phyloP scores from a whole-genome alignment of 2,329 filamentous ascomycete species.

The Fusarium solani-melongenae region DNA sequence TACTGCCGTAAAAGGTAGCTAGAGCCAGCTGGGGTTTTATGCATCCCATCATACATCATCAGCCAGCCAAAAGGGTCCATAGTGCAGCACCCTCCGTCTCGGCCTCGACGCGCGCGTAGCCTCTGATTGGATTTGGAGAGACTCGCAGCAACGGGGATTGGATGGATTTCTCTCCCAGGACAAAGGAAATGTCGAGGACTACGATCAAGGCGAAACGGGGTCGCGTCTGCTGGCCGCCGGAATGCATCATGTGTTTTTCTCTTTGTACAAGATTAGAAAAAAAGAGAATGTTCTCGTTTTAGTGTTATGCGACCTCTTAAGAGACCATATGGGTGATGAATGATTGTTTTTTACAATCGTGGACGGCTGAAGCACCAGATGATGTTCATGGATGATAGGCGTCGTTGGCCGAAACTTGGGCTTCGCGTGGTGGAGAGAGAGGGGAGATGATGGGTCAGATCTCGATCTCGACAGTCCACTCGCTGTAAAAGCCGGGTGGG shows the following conservation, averaged over 20 bases:
- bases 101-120: constrained; percentile 27
- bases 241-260: not conserved
- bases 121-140: not conserved
- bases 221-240: not conserved
- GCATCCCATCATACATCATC: constrained; percentile 8
- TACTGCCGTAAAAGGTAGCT: not conserved
- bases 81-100: constrained; percentile 12
- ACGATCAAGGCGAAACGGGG: constrained; percentile 20
- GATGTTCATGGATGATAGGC: constrained; percentile 17
- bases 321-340: not conserved
- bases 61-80: constrained; percentile 4
- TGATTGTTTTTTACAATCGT: not conserved
- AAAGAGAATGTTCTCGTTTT: not conserved
- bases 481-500: not conserved
- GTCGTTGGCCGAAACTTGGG: constrained; percentile 11
- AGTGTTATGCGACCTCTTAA: constrained; percentile 19
- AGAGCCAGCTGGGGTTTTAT: constrained; percentile 8
- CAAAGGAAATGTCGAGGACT: not conserved
- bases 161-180: constrained; percentile 4
- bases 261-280: not conserved
- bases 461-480: constrained; percentile 28
- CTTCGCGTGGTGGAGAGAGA: constrained; percentile 9
- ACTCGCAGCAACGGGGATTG: constrained; percentile 1
- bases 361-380: constrained; percentile 1
- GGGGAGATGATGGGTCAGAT: constrained; percentile 24